These are phyloP conservation scores for Penicillium concentricum DNA, from an alignment of 2,329 filamentous ascomycete species.

Conservation along the genomic window DNA sequence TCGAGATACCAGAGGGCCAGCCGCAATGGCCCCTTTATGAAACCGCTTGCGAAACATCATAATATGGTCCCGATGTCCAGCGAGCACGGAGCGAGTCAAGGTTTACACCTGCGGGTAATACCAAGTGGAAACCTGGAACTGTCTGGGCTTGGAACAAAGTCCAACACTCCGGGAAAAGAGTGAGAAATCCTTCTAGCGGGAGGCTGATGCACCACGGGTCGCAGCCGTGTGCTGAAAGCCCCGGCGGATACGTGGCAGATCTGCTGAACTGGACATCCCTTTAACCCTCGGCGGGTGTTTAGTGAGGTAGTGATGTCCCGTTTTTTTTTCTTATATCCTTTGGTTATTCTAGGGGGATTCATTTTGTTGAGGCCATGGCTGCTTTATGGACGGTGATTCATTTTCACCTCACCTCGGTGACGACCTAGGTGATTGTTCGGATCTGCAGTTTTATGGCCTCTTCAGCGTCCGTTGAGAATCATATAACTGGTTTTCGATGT, in stretches of 20 bases:
- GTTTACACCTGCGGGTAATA: background rate
- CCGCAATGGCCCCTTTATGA: background rate
- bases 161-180: background rate
- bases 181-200: background rate
- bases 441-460: conserved; percentile 3
- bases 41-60: background rate
- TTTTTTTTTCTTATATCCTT: background rate
- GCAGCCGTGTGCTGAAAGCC: background rate
- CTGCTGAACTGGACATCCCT: background rate
- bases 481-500: conserved; percentile 4
- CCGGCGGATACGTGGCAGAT: background rate
- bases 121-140: background rate
- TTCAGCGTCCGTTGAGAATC: conserved; percentile 11
- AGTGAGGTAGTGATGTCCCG: background rate
- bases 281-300: background rate
- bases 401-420: background rate
- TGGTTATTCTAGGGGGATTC: background rate
- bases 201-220: background rate
- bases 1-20: background rate
- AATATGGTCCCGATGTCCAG: background rate
- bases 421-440: background rate
- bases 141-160: background rate
- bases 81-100: background rate
- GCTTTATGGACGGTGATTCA: background rate
- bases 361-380: background rate